phyloP scores from a whole-genome alignment of 2,329 filamentous ascomycete species.

The Grosmannia huntii region DNA sequence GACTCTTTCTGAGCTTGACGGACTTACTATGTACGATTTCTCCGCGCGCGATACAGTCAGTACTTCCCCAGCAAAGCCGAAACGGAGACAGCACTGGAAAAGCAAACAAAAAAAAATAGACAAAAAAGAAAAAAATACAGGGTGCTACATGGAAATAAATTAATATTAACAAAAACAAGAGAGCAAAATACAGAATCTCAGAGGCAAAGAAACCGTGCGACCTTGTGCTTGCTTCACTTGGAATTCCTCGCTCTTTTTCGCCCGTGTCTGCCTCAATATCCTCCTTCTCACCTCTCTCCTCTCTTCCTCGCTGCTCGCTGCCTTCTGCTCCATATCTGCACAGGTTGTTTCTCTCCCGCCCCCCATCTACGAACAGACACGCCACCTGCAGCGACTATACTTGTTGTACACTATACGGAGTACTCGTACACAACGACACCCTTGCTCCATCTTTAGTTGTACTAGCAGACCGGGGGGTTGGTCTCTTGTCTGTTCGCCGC shows the following conservation, averaged over 20 bases:
- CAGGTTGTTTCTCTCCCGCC: not conserved
- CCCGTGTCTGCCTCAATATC: not conserved
- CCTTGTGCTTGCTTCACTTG: not conserved
- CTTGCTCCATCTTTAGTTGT: slow-evolving; percentile 7
- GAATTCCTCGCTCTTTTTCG: not conserved
- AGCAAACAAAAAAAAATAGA: not conserved
- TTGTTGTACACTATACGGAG: not conserved
- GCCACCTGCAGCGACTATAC: not conserved
- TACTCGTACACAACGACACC: not conserved
- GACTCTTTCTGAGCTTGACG: not conserved
- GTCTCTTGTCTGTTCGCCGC: slow-evolving; percentile 9
- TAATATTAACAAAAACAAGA: not conserved
- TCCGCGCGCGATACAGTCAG: not conserved
- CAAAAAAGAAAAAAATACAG: no score
- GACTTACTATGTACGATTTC: not conserved
- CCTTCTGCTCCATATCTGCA: not conserved
- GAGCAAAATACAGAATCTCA: not conserved
- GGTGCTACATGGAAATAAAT: not conserved
- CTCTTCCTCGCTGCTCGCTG: not conserved
- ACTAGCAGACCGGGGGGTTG: slow-evolving; percentile 12
- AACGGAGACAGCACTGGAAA: not conserved
- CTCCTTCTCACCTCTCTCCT: not conserved
- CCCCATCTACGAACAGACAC: not conserved
- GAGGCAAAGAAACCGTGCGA: not conserved
- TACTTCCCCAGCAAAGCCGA: not conserved